These are phyloP conservation scores for Aspergillus melleus DNA, from an alignment of 2,329 filamentous ascomycete genomes.

Conservation along the genomic window DNA sequence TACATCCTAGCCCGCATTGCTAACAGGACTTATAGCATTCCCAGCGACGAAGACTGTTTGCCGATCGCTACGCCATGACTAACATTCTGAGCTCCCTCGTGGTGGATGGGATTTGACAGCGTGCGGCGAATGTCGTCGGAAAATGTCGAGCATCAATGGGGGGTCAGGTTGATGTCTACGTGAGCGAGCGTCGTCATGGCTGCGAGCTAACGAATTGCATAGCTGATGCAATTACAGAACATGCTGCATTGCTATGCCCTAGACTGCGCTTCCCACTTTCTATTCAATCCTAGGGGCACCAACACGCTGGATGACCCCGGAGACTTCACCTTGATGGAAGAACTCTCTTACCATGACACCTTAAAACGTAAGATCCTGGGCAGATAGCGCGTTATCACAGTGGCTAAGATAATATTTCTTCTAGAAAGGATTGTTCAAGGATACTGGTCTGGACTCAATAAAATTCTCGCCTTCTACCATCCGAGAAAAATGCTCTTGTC, in stretches of 20 bases:
- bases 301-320: slow-evolving; percentile 55
- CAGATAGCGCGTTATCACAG: no score
- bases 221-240: slow-evolving; percentile 20
- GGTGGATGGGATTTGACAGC: slow-evolving; percentile 58
- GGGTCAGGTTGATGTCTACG: slow-evolving; percentile 59
- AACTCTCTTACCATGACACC: slow-evolving; percentile 67
- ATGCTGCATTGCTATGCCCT: slow-evolving; percentile 67
- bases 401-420: not conserved
- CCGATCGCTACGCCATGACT: slow-evolving; percentile 68
- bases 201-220: no score
- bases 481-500: no score
- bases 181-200: slow-evolving; percentile 25
- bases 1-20: no score
- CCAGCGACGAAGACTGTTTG: slow-evolving; percentile 62
- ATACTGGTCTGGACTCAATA: no score
- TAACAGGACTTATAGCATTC: slow-evolving; percentile 52
- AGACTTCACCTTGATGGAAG: slow-evolving; percentile 63
- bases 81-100: slow-evolving; percentile 61
- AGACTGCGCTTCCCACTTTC: slow-evolving; percentile 67
- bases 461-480: no score
- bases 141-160: slow-evolving; percentile 51
- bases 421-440: no score
- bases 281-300: slow-evolving; percentile 67
- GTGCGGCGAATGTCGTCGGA: slow-evolving; percentile 57
- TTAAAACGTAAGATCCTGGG: slow-evolving; percentile 47